Percentiles rank a stretch among this genome's conserved stretches.
Evolutionary conservation across 1,139 yeast genomes (phyloP).

Genomic region (Geotrichum reessii): DNA sequence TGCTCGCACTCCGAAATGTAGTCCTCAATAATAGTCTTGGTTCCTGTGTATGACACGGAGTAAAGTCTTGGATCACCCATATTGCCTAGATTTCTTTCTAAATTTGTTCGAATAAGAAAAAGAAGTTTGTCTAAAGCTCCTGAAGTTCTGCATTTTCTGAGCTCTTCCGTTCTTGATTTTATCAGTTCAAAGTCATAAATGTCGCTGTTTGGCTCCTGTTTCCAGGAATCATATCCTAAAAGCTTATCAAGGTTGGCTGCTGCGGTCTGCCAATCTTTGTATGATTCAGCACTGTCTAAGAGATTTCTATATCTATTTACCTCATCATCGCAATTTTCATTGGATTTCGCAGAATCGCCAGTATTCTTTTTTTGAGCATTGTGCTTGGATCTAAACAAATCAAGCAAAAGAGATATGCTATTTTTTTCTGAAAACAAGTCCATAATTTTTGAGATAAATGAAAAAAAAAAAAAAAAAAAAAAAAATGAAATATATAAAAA

Average conservation of each 20-base stretch:
- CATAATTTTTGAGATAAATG: neutral
- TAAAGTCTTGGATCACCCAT: conserved; percentile 80
- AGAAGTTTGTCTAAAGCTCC: conserved; percentile 58
- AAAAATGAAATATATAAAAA: neutral
- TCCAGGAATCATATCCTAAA: conserved; percentile 67
- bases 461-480: neutral
- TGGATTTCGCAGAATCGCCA: neutral
- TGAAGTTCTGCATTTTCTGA: conserved; percentile 53
- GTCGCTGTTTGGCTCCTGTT: conserved; percentile 51
- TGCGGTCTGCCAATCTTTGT: conserved; percentile 62
- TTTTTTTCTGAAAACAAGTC: neutral
- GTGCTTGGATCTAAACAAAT: neutral
- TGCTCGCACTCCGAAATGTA: conserved; percentile 71
- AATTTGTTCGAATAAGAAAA: conserved; percentile 72
- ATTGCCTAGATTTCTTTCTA: conserved; percentile 82
- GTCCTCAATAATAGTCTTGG: conserved; percentile 75
- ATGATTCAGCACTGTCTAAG: conserved; percentile 45
- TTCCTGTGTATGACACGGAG: conserved; percentile 76
- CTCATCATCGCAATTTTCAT: conserved; percentile 20
- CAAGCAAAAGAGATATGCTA: neutral
- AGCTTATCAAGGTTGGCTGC: conserved; percentile 60
- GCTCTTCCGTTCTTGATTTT: conserved; percentile 47
- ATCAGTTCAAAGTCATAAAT: conserved; percentile 69
- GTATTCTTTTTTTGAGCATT: neutral
- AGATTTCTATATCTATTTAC: conserved; percentile 1